phyloP scores from a whole-genome alignment of 2,329 filamentous ascomycete species.

The Gaeumannomyces sp. region DNA sequence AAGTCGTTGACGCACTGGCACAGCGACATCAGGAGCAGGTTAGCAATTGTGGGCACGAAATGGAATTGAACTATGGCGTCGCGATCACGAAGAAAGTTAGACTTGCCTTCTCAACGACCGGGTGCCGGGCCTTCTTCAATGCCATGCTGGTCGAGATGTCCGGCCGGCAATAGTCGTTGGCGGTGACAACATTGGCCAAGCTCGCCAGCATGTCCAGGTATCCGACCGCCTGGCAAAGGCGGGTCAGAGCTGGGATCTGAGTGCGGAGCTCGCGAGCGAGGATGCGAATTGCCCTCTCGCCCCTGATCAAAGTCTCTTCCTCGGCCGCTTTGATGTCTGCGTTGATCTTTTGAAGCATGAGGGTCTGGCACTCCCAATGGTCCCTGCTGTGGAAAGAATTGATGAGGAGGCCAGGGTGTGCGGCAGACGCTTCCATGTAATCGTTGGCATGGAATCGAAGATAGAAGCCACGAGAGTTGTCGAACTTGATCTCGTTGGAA shows the following conservation, averaged over 20 bases:
- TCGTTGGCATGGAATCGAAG: conserved; percentile 59
- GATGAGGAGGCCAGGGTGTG: conserved; percentile 47
- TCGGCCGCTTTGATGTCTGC: conserved; percentile 72
- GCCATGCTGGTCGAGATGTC: conserved; percentile 63
- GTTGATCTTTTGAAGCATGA: conserved; percentile 77
- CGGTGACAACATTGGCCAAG: conserved; percentile 67
- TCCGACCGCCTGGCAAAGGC: conserved; percentile 78
- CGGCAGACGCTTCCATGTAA: conserved; percentile 45
- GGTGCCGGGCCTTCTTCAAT: conserved; percentile 69
- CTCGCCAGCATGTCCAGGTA: conserved; percentile 79
- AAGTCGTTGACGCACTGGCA: conserved; percentile 44
- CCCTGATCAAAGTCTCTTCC: conserved; percentile 76
- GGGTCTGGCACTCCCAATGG: conserved; percentile 80
- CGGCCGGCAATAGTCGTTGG: conserved; percentile 53
- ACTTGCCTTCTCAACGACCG: conserved; percentile 63
- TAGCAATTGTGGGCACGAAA: neutral
- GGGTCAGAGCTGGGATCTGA: conserved; percentile 69
- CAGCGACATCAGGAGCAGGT: neutral
- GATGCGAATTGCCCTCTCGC: conserved; percentile 66
- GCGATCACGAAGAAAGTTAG: neutral
- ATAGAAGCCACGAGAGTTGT: conserved; percentile 73
- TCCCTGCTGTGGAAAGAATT: conserved; percentile 68
- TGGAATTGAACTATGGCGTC: too few species aligned
- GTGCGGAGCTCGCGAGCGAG: conserved; percentile 67
- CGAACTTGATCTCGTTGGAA: conserved; percentile 64